Conservation (phyloP, 148 eudicot species). For the Cornus controversa region DNA sequence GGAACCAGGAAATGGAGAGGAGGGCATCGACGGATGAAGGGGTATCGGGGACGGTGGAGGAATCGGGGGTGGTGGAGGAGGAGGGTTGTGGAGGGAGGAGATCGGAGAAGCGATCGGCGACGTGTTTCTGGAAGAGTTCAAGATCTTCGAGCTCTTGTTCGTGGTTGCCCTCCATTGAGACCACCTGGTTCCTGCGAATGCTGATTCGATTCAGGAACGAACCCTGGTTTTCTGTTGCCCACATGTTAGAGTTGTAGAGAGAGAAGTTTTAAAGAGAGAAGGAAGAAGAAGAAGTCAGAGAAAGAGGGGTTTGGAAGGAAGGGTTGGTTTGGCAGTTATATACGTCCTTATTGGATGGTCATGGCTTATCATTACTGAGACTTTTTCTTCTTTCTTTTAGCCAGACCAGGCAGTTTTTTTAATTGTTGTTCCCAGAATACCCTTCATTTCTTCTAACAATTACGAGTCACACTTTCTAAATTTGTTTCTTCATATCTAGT, state of each 20-base stretch:
- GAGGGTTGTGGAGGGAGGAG: slow-evolving; percentile 27
- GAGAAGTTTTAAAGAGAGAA: slow-evolving; percentile 7
- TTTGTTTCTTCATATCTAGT: too few species aligned
- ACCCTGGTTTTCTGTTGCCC: slow-evolving; percentile 55
- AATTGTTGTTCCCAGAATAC: background rate
- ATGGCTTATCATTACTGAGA: background rate
- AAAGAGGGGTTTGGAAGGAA: background rate
- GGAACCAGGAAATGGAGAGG: slow-evolving; percentile 70
- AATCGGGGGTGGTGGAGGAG: slow-evolving; percentile 10
- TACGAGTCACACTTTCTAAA: background rate
- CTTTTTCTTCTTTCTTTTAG: background rate
- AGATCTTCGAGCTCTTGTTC: slow-evolving; percentile 57
- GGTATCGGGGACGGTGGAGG: slow-evolving; percentile 2
- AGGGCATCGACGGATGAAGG: slow-evolving; percentile 18
- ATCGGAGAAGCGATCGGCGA: slow-evolving; percentile 62
- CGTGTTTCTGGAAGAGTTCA: slow-evolving; percentile 61
- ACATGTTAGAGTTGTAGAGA: slow-evolving; percentile 41
- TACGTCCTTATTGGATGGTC: background rate
- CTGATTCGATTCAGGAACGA: slow-evolving; percentile 81
- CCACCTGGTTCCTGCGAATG: slow-evolving; percentile 82
- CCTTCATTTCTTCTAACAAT: background rate
- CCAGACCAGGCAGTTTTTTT: background rate
- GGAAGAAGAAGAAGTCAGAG: background rate
- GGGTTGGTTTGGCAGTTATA: background rate
- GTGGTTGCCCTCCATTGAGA: slow-evolving; percentile 50